A percentile compares a stretch with the other conserved stretches of the same genome.
phyloP scores from a whole-genome alignment of 257 asterid genomes.

The Marsdenia floribunda region DNA sequence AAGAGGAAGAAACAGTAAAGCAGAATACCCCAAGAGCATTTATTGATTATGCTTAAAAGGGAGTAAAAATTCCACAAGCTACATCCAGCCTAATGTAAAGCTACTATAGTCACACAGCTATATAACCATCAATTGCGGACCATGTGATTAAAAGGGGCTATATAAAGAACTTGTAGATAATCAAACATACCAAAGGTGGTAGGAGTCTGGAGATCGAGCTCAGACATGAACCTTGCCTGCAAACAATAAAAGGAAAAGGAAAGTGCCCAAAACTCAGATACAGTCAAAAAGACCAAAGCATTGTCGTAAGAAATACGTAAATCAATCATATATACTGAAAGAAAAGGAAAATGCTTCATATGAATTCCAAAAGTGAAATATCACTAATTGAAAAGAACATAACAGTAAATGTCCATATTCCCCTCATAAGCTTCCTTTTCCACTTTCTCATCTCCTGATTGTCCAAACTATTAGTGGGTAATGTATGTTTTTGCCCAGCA shows the following conservation, averaged over 20 bases:
- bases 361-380: not conserved
- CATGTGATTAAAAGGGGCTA: not conserved
- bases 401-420: not conserved
- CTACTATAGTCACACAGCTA: not conserved
- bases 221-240: conserved; percentile 78
- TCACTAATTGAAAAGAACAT: too few species aligned
- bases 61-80: not conserved
- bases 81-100: too few species aligned
- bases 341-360: not conserved
- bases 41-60: not conserved
- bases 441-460: not conserved
- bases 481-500: not conserved
- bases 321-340: not conserved
- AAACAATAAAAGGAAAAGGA: not conserved
- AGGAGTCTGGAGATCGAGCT: conserved; percentile 62
- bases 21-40: not conserved
- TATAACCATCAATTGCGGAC: not conserved
- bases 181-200: conserved; percentile 54
- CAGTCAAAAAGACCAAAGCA: not conserved
- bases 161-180: too few species aligned
- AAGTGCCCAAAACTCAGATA: not conserved
- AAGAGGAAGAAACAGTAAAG: not conserved
- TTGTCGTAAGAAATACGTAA: not conserved
- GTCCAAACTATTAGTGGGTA: not conserved
- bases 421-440: not conserved